phyloP scores from a whole-genome alignment of 208 protist genomes.

The Porcisia hertigi region DNA sequence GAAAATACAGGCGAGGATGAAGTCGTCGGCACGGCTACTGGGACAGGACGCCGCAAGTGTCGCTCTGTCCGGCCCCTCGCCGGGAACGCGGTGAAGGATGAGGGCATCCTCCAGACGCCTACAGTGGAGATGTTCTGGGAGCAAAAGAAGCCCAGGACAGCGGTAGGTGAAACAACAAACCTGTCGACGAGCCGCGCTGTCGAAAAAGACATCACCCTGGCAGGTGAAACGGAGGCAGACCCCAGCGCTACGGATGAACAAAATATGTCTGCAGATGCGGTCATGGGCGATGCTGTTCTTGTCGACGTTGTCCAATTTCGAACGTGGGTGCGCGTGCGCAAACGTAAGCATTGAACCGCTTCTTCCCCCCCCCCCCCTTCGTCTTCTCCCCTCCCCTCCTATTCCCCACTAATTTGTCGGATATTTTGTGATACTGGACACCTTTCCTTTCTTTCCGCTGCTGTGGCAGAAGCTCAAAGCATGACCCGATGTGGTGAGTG shows the following conservation, averaged over 20 bases:
- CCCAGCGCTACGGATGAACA: not conserved
- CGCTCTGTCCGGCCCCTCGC: slow-evolving; percentile 14
- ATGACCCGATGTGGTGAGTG: too few species aligned
- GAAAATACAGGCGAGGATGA: not conserved
- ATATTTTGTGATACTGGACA: not conserved
- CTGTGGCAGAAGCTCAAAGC: too few species aligned
- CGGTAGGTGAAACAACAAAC: not conserved
- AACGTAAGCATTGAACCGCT: slow-evolving; percentile 22
- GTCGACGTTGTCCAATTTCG: slow-evolving; percentile 80
- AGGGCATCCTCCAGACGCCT: slow-evolving; percentile 53
- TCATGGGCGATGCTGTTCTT: slow-evolving; percentile 37
- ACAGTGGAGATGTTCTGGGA: slow-evolving; percentile 69
- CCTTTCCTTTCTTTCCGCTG: too few species aligned
- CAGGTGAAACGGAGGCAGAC: not conserved
- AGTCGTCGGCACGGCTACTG: not conserved
- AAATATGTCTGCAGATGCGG: slow-evolving; percentile 5
- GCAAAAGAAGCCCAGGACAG: slow-evolving; percentile 9
- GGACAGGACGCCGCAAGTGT: not conserved
- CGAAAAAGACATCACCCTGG: not conserved
- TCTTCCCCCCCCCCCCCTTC: too few species aligned
- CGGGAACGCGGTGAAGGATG: slow-evolving; percentile 37
- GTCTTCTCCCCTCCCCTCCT: too few species aligned
- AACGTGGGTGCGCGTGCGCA: slow-evolving; percentile 51
- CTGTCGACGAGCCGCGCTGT: not conserved
- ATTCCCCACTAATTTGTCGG: too few species aligned